Conservation (phyloP, 2,329 filamentous ascomycete species). For the Macrophomina phaseolina region DNA sequence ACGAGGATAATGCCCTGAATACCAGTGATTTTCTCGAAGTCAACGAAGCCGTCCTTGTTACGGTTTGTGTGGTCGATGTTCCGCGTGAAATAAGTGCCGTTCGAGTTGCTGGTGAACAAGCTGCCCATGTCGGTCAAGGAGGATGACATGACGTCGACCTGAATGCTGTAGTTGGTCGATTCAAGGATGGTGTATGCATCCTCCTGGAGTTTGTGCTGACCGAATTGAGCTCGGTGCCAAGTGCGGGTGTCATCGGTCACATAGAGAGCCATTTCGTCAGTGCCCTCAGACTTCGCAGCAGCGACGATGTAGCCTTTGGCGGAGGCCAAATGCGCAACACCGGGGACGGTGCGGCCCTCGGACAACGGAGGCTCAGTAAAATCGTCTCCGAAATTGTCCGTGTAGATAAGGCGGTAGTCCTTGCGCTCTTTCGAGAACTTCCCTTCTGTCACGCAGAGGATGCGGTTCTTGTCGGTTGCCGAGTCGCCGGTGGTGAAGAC, state of each 20-base stretch:
- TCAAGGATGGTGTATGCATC: conserved; percentile 91
- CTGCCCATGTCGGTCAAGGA: conserved; percentile 76
- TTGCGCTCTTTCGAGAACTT: conserved; percentile 71
- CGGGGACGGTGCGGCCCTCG: conserved; percentile 73
- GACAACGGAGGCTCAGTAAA: conserved; percentile 75
- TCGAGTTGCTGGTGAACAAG: conserved; percentile 94
- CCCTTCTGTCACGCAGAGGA: conserved; percentile 81
- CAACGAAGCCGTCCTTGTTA: conserved; percentile 75
- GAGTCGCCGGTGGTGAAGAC: conserved; percentile 73
- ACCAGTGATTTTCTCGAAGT: conserved; percentile 91
- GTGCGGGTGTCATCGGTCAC: conserved; percentile 81
- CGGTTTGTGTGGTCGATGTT: conserved; percentile 94
- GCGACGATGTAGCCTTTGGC: conserved; percentile 88
- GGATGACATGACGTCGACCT: conserved; percentile 86
- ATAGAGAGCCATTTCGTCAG: conserved; percentile 90
- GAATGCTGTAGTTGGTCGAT: conserved; percentile 96
- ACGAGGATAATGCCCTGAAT: conserved; percentile 93
- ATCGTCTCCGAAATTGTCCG: conserved; percentile 71
- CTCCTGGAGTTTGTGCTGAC: conserved; percentile 82
- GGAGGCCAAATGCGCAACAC: conserved; percentile 79
- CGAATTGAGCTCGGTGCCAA: conserved; percentile 93
- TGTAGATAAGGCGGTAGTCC: conserved; percentile 79
- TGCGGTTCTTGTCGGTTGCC: conserved; percentile 70
- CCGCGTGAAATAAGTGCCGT: conserved; percentile 92
- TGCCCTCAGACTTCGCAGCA: conserved; percentile 77